These are phyloP conservation scores for Alternaria ethzedia DNA, from an alignment of 2,329 filamentous ascomycete species.

Conservation along the genomic window DNA sequence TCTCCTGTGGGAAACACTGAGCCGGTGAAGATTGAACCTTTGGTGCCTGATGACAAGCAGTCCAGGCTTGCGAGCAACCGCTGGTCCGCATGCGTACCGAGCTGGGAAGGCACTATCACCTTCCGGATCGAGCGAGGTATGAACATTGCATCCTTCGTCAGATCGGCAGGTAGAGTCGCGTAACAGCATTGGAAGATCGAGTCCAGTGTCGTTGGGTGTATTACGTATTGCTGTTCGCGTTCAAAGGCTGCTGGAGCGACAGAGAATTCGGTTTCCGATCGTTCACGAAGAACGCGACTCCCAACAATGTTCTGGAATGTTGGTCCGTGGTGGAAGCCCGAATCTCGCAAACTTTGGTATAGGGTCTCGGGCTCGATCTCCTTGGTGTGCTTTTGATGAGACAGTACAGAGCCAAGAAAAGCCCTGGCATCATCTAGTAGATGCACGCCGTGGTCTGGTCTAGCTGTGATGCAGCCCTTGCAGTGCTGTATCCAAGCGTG, in stretches of 20 bases:
- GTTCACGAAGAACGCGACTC: not conserved
- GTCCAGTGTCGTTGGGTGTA: conserved; percentile 19
- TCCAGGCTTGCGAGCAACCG: not conserved
- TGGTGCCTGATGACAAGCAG: not conserved
- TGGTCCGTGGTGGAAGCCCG: conserved; percentile 19
- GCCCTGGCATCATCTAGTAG: not conserved
- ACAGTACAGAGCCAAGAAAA: not conserved
- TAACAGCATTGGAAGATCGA: conserved; percentile 12
- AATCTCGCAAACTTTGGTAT: conserved; percentile 51
- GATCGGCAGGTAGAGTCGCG: conserved; percentile 1
- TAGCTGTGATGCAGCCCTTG: not conserved
- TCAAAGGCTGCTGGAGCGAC: not conserved
- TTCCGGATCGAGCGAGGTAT: conserved; percentile 17
- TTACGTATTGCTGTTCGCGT: conserved; percentile 1
- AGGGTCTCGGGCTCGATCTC: conserved; percentile 31
- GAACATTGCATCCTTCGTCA: conserved; percentile 1
- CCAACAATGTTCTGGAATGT: conserved; percentile 14
- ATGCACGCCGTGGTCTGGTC: not conserved
- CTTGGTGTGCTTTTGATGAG: not conserved
- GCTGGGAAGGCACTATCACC: not conserved
- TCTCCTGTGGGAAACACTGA: not conserved
- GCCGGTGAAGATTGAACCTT: not conserved
- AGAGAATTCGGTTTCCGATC: not conserved
- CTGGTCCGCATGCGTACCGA: not conserved
- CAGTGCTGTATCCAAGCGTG: conserved; percentile 3